These are phyloP conservation scores for Phytophthora citricola DNA, from an alignment of 352 stramenopile genomes.

Conservation along the genomic window DNA sequence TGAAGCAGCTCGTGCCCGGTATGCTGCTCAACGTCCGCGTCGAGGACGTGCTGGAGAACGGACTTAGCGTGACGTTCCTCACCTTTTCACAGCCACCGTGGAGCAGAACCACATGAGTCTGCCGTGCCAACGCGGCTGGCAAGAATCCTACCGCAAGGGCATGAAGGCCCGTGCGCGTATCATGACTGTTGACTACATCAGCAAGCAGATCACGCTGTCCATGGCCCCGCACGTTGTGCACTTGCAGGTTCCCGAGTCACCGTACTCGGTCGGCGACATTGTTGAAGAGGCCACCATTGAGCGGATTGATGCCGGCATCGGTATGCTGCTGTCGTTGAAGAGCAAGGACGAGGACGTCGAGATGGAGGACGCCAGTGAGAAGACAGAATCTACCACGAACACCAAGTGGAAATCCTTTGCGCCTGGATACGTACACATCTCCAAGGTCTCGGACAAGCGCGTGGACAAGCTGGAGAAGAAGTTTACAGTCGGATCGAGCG, in stretches of 20 bases:
- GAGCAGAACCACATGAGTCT: slow-evolving; percentile 92
- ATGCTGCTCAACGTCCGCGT: slow-evolving; percentile 94
- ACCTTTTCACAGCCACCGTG: slow-evolving; percentile 89
- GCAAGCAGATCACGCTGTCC: slow-evolving; percentile 83
- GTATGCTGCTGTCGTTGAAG: slow-evolving; percentile 87
- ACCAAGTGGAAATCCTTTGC: slow-evolving; percentile 82
- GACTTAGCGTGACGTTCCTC: slow-evolving; percentile 89
- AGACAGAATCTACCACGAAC: slow-evolving; percentile 42
- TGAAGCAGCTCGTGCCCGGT: slow-evolving; percentile 91
- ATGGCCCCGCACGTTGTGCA: slow-evolving; percentile 91
- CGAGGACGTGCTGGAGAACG: slow-evolving; percentile 89
- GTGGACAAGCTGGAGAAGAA: slow-evolving; percentile 91
- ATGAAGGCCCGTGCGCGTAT: slow-evolving; percentile 89
- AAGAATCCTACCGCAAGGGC: slow-evolving; percentile 78
- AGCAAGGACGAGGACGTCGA: slow-evolving; percentile 50
- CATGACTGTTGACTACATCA: slow-evolving; percentile 75
- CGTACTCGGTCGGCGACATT: slow-evolving; percentile 73
- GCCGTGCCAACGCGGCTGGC: slow-evolving; percentile 77
- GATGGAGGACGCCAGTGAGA: slow-evolving; percentile 55
- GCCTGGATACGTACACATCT: slow-evolving; percentile 91
- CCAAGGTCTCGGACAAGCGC: slow-evolving; percentile 79
- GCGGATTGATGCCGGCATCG: slow-evolving; percentile 83
- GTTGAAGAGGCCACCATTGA: slow-evolving; percentile 76
- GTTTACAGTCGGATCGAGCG: slow-evolving; percentile 62
- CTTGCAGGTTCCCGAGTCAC: slow-evolving; percentile 63